Conservation (phyloP, 2,329 filamentous ascomycete species). For the Monosporascus sp. region DNA sequence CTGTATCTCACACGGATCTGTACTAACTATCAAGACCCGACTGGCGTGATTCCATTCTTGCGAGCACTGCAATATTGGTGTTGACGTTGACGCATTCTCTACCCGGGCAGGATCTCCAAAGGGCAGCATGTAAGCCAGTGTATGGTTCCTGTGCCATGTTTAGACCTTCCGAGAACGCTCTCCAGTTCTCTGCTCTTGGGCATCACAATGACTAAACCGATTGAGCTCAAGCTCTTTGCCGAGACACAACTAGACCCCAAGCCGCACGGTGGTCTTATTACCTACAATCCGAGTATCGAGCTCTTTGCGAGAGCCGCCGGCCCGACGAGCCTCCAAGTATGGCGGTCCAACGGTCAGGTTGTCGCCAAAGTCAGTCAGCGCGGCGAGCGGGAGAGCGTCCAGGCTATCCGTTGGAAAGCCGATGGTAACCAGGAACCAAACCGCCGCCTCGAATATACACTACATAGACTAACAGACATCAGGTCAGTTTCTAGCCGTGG, state of each 20-base stretch:
- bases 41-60: no score
- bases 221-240: constrained; percentile 43
- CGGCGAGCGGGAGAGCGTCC: constrained; percentile 35
- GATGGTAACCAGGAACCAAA: constrained; percentile 45
- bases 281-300: constrained; percentile 81
- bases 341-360: constrained; percentile 69
- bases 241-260: constrained; percentile 53
- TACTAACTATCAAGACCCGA: no score
- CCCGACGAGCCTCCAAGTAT: constrained; percentile 66
- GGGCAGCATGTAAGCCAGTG: not conserved
- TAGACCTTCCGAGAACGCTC: constrained; percentile 1
- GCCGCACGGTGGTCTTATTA: constrained; percentile 53
- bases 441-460: no score
- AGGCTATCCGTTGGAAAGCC: constrained; percentile 58
- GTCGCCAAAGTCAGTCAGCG: constrained; percentile 48
- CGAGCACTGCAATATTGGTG: no score
- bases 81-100: no score
- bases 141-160: constrained; percentile 10
- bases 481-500: constrained; percentile 75
- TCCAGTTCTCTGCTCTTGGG: constrained; percentile 7
- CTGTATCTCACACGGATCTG: no score
- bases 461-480: constrained; percentile 9
- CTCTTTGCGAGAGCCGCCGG: constrained; percentile 69
- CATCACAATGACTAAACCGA: constrained; percentile 21
- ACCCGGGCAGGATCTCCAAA: no score